Base-by-base conservation (phyloP, 176 grass and related monocot genomes). In the Musa itinerans region DNA sequence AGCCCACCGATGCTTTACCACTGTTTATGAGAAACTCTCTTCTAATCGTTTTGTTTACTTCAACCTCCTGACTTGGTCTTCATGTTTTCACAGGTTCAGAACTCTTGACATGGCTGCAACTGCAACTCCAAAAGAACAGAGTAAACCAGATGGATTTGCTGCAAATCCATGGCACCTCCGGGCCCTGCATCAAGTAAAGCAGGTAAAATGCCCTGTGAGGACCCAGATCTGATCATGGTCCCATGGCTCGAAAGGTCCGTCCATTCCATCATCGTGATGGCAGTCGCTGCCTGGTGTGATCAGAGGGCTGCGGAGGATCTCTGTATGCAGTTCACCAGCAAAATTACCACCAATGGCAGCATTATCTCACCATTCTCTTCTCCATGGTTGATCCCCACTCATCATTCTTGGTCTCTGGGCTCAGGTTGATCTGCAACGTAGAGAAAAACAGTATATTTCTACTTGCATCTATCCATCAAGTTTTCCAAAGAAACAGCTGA, bases 71-170 rank as follows among this genome's bases (percentile, higher is more conserved):
- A 43, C 3, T 43, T 43, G 34, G 34, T 43, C 34, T 43, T 43
- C 34, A 0, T 43, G 34, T 43, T 43, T 43, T 43, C 34, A 43
- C 4, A 3, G 34, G 34, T 43, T 72, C 70, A 81, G 83, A 9
- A 89, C 86, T 78, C 92, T 96, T 0, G 92, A 96, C 82, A 96
- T 92, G 83, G 92, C 92, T 20, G 92, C 92, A 21, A 82, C 92
- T 52, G 79, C 92, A 53, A 63, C 78, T 15, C 76, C 72, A 0
- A 7, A 24, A 6, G 92, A 96, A 0, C 84, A 96, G 75, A 83
- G 89, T 64, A 75, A 80, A 10, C 2, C 80, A 0, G 88, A 84
- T 0, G 89, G 87, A 1, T 74, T 3, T 0, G 73, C 89, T 0
- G 73, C 83, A 0, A 74, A 89, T 80, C 82, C 87, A 0, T 92